These are phyloP conservation scores for Alternaria sp. DNA, from an alignment of 2,329 filamentous ascomycete species.

Conservation along the genomic window DNA sequence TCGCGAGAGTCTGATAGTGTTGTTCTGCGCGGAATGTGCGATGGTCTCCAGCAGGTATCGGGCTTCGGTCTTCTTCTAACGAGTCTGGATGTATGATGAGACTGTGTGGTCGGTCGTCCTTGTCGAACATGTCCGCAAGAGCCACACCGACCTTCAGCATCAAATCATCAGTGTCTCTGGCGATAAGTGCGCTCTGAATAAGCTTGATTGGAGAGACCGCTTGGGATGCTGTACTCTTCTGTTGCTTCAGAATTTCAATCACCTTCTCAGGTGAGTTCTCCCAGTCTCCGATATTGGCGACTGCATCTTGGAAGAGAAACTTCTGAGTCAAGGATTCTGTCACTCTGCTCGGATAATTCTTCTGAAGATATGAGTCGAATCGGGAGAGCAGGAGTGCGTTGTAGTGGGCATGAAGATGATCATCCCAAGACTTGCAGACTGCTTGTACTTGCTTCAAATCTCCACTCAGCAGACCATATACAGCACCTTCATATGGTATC, in stretches of 20 bases:
- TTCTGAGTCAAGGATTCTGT: conserved; percentile 65
- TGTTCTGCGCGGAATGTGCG: conserved; percentile 34
- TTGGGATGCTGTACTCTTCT: conserved; percentile 65
- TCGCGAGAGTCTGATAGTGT: conserved; percentile 46
- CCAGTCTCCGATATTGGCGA: conserved; percentile 68
- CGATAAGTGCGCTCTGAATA: conserved; percentile 78
- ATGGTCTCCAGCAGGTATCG: conserved; percentile 29
- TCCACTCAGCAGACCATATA: conserved; percentile 89
- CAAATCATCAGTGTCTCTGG: conserved; percentile 62
- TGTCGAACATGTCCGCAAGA: conserved; percentile 51
- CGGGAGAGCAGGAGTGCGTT: conserved; percentile 84
- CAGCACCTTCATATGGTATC: conserved; percentile 84
- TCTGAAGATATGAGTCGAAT: conserved; percentile 76
- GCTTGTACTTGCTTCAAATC: conserved; percentile 80
- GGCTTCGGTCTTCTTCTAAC: conserved; percentile 22
- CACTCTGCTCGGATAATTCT: conserved; percentile 61
- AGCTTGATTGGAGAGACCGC: conserved; percentile 74
- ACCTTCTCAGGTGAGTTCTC: conserved; percentile 63
- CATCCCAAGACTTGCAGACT: conserved; percentile 83
- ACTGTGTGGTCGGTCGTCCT: conserved; percentile 38
- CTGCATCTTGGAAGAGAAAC: conserved; percentile 71
- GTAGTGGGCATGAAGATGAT: conserved; percentile 86
- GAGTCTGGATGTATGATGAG: conserved; percentile 46
- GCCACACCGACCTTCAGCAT: conserved; percentile 55
- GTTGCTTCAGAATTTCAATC: conserved; percentile 67